Conservation (phyloP, 2,329 filamentous ascomycete species). For the Arthrobotrys conoides region DNA sequence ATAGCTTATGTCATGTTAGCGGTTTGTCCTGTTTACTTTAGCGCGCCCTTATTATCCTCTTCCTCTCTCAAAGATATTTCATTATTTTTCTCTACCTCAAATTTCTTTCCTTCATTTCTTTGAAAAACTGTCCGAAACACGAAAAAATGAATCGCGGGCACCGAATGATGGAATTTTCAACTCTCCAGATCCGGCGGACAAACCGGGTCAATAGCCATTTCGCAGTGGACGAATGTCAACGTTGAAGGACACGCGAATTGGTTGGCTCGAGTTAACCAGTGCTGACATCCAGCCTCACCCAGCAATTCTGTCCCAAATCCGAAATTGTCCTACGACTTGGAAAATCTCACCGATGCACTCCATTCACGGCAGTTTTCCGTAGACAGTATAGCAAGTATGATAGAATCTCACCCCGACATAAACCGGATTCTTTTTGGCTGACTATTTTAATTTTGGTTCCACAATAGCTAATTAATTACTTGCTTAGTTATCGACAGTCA, state of each 20-base stretch:
- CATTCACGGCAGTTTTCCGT: slow-evolving; percentile 21
- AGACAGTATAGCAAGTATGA: neutral
- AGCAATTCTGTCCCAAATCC: neutral
- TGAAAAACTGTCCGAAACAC: neutral
- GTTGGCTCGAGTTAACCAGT: neutral
- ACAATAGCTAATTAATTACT: neutral
- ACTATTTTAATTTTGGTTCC: slow-evolving; percentile 7
- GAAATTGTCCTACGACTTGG: neutral
- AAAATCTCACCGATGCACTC: neutral
- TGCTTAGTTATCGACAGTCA: neutral
- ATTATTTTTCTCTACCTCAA: neutral
- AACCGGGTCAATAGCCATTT: slow-evolving; percentile 1
- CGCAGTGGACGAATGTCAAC: slow-evolving; percentile 13
- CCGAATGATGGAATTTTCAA: neutral
- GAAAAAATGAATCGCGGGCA: neutral
- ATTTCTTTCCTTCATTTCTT: neutral
- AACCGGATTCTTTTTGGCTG: slow-evolving; percentile 4
- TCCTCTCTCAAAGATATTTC: slow-evolving; percentile 16
- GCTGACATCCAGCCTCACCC: slow-evolving; percentile 16
- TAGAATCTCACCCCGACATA: slow-evolving; percentile 3
- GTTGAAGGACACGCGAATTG: neutral
- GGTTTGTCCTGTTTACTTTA: slow-evolving; percentile 28
- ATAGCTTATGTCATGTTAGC: slow-evolving; percentile 23
- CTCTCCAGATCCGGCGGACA: neutral
- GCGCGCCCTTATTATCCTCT: neutral